phyloP scores from a whole-genome alignment of 257 asterid genomes.

The Paraleonurus japonicus region DNA sequence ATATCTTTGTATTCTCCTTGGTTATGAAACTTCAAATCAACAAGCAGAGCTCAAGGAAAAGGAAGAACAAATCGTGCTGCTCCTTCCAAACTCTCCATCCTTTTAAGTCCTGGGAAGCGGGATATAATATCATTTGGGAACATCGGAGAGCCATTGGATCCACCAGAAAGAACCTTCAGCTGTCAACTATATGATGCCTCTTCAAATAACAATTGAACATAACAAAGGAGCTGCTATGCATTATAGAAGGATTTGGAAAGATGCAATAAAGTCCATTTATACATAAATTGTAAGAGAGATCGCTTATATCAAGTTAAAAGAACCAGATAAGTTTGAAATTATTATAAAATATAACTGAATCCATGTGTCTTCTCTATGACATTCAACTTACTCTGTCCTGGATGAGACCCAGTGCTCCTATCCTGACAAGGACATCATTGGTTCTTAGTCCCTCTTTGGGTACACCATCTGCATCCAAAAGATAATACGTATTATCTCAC shows the following conservation, averaged over 20 bases:
- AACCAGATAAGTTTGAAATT: conserved; percentile 9
- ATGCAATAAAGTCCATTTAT: background rate
- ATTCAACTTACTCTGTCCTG: conserved; percentile 69
- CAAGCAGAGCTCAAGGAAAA: conserved; percentile 12
- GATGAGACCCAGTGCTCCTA: conserved; percentile 62
- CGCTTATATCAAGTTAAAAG: background rate
- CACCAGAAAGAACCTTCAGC: conserved; percentile 41
- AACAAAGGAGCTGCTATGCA: conserved; percentile 5
- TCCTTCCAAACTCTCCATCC: conserved; percentile 91
- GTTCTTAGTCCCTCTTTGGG: conserved; percentile 94
- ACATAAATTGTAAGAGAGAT: conserved; percentile 1
- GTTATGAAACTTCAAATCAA: conserved; percentile 15
- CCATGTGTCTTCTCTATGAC: background rate
- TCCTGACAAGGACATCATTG: conserved; percentile 82
- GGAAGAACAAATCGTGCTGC: conserved; percentile 52
- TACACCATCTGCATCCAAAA: conserved; percentile 79
- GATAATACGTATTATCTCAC: conserved; percentile 16
- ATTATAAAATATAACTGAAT: conserved; percentile 6
- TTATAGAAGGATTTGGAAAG: conserved; percentile 8
- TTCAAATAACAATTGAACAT: conserved; percentile 26
- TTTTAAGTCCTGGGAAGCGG: conserved; percentile 71
- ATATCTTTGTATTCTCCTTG: conserved; percentile 9
- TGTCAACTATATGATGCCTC: conserved; percentile 37
- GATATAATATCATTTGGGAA: conserved; percentile 64
- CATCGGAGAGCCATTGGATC: conserved; percentile 49